Evolutionary conservation across 2,329 filamentous ascomycete genomes (phyloP).

Genomic region (Aureobasidium sp.): DNA sequence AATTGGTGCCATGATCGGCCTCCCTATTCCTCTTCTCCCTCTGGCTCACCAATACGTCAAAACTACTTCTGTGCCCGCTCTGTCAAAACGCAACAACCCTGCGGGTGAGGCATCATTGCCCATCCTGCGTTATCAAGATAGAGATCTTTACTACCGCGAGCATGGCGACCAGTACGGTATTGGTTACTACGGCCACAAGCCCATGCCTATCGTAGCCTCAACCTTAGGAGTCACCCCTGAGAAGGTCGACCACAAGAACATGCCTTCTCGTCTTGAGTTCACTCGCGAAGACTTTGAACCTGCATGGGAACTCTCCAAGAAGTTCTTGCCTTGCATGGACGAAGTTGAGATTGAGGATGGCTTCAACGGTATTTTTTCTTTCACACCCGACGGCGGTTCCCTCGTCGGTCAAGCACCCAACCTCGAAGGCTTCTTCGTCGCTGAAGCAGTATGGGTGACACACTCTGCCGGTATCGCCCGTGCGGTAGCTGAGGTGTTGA

Average conservation of each 20-base stretch:
- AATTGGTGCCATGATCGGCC: constrained; percentile 53
- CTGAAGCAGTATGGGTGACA: constrained; percentile 61
- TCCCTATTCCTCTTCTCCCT: constrained; percentile 53
- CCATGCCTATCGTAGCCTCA: constrained; percentile 53
- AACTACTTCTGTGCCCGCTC: constrained; percentile 47
- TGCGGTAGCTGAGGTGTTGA: constrained; percentile 53
- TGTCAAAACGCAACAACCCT: constrained; percentile 36
- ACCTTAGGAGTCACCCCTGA: constrained; percentile 47
- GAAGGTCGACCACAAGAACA: constrained; percentile 51
- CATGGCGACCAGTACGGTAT: constrained; percentile 58
- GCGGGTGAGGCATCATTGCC: constrained; percentile 49
- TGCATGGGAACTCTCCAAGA: constrained; percentile 51
- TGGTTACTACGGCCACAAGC: constrained; percentile 57
- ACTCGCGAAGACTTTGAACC: constrained; percentile 54
- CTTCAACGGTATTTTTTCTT: constrained; percentile 61
- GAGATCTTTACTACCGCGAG: constrained; percentile 59
- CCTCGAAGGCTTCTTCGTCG: constrained; percentile 56
- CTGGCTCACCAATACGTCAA: constrained; percentile 60
- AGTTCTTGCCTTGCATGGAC: constrained; percentile 47
- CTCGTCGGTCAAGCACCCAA: constrained; percentile 52
- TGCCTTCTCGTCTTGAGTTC: constrained; percentile 57
- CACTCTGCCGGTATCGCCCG: constrained; percentile 58
- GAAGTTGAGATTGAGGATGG: constrained; percentile 50
- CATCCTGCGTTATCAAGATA: constrained; percentile 57
- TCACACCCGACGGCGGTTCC: constrained; percentile 57